phyloP scores from a whole-genome alignment of 2,329 filamentous ascomycete genomes.

The Didymellaceae sp. region DNA sequence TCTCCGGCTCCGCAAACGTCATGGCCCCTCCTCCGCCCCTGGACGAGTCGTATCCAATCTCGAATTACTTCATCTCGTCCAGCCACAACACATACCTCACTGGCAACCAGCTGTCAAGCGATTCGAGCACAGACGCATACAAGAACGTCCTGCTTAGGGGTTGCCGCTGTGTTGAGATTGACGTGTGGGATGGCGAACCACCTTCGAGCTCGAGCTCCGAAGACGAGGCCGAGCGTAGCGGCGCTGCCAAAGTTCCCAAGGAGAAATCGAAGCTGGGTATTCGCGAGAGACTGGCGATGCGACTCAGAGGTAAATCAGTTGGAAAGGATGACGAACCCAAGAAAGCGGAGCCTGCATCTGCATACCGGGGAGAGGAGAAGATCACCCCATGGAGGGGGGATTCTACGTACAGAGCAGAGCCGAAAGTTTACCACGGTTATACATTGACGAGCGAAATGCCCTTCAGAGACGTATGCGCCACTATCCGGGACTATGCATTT shows the following conservation, averaged over 20 bases:
- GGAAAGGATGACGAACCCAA: slow-evolving; percentile 29
- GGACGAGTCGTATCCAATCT: slow-evolving; percentile 73
- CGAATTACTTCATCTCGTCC: slow-evolving; percentile 92
- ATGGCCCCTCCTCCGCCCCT: slow-evolving; percentile 50
- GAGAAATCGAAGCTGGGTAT: slow-evolving; percentile 38
- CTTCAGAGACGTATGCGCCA: slow-evolving; percentile 84
- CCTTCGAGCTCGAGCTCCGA: slow-evolving; percentile 51
- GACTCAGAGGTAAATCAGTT: slow-evolving; percentile 40
- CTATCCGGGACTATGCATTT: slow-evolving; percentile 81
- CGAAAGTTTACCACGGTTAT: slow-evolving; percentile 81
- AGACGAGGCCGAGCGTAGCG: slow-evolving; percentile 33
- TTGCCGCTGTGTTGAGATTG: slow-evolving; percentile 91
- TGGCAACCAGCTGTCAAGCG: slow-evolving; percentile 83
- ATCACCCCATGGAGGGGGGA: slow-evolving; percentile 43
- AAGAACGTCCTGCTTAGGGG: slow-evolving; percentile 75
- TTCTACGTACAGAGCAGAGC: slow-evolving; percentile 60
- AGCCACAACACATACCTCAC: slow-evolving; percentile 94
- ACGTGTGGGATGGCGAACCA: slow-evolving; percentile 83
- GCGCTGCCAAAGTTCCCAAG: slow-evolving; percentile 29
- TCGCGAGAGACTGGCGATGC: slow-evolving; percentile 45
- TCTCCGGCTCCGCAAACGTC: slow-evolving; percentile 53
- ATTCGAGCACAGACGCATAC: slow-evolving; percentile 79
- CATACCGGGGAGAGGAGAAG: slow-evolving; percentile 22
- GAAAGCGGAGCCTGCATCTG: slow-evolving; percentile 3
- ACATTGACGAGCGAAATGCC: slow-evolving; percentile 85